Evolutionary conservation across 108 stramenopile species (phyloP), one percentile per base, ranked within the genome.

Genomic region (Cyclotella baltica): DNA sequence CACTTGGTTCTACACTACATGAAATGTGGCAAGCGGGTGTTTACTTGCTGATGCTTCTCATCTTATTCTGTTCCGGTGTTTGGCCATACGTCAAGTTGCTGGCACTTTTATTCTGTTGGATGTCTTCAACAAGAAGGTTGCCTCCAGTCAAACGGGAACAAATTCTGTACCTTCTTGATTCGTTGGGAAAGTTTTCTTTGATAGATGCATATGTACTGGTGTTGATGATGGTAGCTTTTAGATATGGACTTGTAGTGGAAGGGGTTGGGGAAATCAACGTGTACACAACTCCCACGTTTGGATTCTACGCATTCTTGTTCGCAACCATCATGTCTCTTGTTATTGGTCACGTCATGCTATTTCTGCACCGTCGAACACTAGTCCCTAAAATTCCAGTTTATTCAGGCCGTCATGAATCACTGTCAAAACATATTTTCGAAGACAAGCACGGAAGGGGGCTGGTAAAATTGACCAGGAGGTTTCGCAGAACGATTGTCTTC

Each of bases 81-180:
- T 98, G 96, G 97, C 97, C 97, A 0, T 98, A 98, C 58, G 68
- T 88, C 11, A 98, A 98, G 75, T 72, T 98, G 15, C 36, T 92
- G 0, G 77, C 88, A 30, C 88, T 97, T 89, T 59, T 95, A 9
- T 58, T 85, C 46, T 74, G 86, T 0, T 98, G 96, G 95, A 65
- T 87, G 27, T 50, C 74, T 16, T 86, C 88, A 27, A 66, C 85
- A 16, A 59, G 62, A 40, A 34, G 83, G 20, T 43, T 76, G 52
- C 84, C 86, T 20, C 83, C 85, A 22, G 72, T 76, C 47, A 40
- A 37, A 56, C 92, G 96, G 67, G 97, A 89, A 47, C 62, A 68
- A 27, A 72, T 93, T 38, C 88, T 98, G 15, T 64, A 93, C 64
- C 81, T 78, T 19, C 65, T 98, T n/a, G 96, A 97, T 58, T 77